Percentiles rank a stretch among this genome's conserved stretches.
Conservation (phyloP, 2,329 filamentous ascomycete genomes). For the Microcera coccophila region DNA sequence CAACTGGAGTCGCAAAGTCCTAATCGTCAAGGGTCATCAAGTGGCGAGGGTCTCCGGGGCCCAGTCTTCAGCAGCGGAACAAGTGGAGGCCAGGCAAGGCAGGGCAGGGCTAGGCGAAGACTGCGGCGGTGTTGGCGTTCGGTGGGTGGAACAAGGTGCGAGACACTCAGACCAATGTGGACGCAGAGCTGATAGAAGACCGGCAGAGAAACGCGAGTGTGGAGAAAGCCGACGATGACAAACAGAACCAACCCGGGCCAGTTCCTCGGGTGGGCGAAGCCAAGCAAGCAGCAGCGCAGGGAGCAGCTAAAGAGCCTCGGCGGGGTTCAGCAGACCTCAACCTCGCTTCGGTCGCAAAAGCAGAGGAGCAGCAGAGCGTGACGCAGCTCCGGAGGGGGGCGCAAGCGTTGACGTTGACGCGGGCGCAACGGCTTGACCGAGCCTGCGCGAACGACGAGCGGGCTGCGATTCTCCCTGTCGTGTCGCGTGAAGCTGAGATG, state of each 20-base stretch:
- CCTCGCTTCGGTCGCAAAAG: no score
- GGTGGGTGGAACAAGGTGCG: not conserved
- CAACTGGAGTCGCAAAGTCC: not conserved
- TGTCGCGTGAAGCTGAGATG: not conserved
- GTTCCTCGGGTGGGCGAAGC: not conserved
- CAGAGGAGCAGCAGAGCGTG: no score
- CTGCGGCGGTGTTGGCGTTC: not conserved
- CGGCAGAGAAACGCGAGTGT: not conserved
- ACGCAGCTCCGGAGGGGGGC: no score
- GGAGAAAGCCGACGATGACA: conserved; percentile 1
- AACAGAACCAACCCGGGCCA: not conserved
- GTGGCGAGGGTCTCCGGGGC: not conserved
- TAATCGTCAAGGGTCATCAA: not conserved
- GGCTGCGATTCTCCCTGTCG: not conserved
- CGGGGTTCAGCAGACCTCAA: not conserved
- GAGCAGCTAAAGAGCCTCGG: not conserved
- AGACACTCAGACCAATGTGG: not conserved
- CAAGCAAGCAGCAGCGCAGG: not conserved
- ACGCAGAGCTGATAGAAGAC: not conserved
- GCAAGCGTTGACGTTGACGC: no score
- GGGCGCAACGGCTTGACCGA: not conserved
- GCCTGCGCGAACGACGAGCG: not conserved
- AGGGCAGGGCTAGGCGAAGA: not conserved
- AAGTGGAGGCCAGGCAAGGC: not conserved
- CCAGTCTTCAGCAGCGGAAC: not conserved